Base-by-base conservation (phyloP, 129 eudicot genomes). In the Scalesia atractyloides region DNA sequence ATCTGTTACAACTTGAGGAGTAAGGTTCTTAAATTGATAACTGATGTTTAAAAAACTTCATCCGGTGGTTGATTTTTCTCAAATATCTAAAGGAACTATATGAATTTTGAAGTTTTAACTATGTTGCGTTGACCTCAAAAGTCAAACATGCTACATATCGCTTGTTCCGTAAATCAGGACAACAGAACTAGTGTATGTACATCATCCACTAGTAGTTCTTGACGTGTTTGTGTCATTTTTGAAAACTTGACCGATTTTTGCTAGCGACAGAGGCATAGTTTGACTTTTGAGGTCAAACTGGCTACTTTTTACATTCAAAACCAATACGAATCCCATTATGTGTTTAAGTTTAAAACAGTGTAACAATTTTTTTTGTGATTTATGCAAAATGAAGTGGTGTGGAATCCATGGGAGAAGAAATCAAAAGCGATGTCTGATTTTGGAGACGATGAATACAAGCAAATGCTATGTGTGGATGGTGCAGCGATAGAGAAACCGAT, bases 371-470 rank as follows among this genome's bases (percentile, higher is more conserved):
- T 56, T 3, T 49, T 66, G 53, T 14, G 0, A 47, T 49, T 26
- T 73, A 2, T 61, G 41, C 19, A 49, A 49, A 53, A 19, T 46
- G 12, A 60, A 92, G 97, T 83, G 75, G 96, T 92, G 41, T 92
- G 97, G 97, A 92, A 92, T 72, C 97, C 97, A 57, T 92, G 97
- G 97, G 96, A 92, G 51, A 92, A 92, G 75, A 92, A 92, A 78
- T 79, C 97, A 17, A 92, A 88, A 81, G 86, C 93, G 9, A 92
- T 92, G 89, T 39, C 76, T 4, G 97, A 88, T 86, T 81, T 92
- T 39, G 97, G 97, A 18, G 97, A 92, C 13, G 96, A 84, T 13
- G 97, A 92, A 50, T 92, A 88, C 86, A 92, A 89, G 66, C 90
- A 92, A 57, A 92, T 89, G 96, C 79, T 92, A 33, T 92, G 97